These are phyloP conservation scores for carrot (Daucus carota) DNA, from an alignment of 129 eudicot genomes.

Conservation along the genomic window DNA sequence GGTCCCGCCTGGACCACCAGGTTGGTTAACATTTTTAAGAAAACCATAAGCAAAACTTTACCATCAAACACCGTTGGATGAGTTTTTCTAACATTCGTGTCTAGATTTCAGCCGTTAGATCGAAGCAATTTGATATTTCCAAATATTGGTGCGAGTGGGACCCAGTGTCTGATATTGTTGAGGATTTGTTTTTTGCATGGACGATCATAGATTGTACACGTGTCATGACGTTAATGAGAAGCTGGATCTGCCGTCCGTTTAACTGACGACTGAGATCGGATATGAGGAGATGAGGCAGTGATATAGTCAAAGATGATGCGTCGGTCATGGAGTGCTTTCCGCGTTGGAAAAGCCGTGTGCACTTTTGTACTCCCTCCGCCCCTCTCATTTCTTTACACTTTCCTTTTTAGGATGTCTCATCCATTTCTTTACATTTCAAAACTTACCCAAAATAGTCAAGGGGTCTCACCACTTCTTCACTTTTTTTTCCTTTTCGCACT, in stretches of 20 bases:
- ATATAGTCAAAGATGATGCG: constrained; percentile 28
- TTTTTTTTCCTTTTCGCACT: too few relatives aligned
- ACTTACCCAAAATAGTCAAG: too few relatives aligned
- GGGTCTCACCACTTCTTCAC: too few relatives aligned
- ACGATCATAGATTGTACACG: constrained; percentile 16
- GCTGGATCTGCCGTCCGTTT: constrained; percentile 16
- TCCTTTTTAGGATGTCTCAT: too few relatives aligned
- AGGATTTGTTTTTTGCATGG: not conserved
- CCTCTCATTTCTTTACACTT: not conserved
- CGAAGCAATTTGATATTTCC: not conserved
- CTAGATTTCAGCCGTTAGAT: not conserved
- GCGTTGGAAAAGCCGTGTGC: constrained; percentile 28
- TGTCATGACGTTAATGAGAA: constrained; percentile 2
- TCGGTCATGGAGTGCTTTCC: constrained; percentile 32
- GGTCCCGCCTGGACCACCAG: constrained; percentile 4
- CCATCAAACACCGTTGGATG: not conserved
- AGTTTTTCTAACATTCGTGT: not conserved
- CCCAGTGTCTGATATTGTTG: not conserved
- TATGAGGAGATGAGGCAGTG: not conserved
- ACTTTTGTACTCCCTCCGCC: not conserved
- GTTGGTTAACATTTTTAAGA: not conserved
- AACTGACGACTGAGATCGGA: constrained; percentile 25
- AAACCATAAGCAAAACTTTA: not conserved
- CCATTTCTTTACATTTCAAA: too few relatives aligned
- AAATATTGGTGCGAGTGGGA: not conserved